Conservation (phyloP, 768 basidiomycete species). For the Chalciporus pseudorubinellus region DNA sequence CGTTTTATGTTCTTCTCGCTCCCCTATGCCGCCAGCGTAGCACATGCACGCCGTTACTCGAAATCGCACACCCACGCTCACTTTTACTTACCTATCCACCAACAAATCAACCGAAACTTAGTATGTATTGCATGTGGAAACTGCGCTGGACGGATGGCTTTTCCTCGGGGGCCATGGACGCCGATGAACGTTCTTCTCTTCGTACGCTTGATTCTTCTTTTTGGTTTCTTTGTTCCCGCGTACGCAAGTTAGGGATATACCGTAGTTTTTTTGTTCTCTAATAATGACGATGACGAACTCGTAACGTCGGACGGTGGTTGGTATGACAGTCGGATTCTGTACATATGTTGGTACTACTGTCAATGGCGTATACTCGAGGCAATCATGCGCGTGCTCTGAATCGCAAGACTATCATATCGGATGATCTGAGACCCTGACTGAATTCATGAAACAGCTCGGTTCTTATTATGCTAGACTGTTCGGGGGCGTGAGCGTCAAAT, state of each 20-base stretch:
- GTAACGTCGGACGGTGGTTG: not conserved
- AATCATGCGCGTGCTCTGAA: not conserved
- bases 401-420: not conserved
- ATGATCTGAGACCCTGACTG: too few relatives aligned
- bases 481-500: not conserved
- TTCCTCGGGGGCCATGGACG: conserved; percentile 24
- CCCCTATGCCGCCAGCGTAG: conserved; percentile 14
- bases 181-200: conserved; percentile 16
- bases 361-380: too few relatives aligned
- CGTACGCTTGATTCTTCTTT: conserved; percentile 11
- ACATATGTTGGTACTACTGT: not conserved
- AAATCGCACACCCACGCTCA: conserved; percentile 19
- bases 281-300: conserved; percentile 24
- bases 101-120: conserved; percentile 11
- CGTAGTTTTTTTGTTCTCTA: conserved; percentile 21
- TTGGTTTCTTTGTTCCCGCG: conserved; percentile 18
- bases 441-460: too few relatives aligned
- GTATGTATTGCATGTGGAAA: conserved; percentile 27
- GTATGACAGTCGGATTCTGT: not conserved
- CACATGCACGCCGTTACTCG: conserved; percentile 7
- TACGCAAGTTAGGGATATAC: conserved; percentile 26
- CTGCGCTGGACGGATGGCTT: conserved; percentile 24
- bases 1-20: conserved; percentile 9
- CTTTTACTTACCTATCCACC: conserved; percentile 11
- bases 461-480: not conserved